Conservation (phyloP, 2,329 filamentous ascomycete genomes). For the Helicocarpus griseus region DNA sequence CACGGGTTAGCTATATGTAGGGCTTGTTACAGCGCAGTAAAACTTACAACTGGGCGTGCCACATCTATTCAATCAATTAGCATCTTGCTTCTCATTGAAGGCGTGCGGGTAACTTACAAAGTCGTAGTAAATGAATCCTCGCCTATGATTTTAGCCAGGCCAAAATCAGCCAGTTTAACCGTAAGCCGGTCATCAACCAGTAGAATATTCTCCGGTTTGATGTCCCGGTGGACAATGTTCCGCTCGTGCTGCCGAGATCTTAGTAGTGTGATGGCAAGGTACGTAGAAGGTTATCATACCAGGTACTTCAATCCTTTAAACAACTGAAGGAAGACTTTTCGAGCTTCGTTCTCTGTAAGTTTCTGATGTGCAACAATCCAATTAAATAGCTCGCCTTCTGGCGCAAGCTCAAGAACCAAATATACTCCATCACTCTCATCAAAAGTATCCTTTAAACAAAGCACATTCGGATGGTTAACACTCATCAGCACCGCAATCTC, state of each 20-base stretch:
- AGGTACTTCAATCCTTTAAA: slow-evolving; percentile 93
- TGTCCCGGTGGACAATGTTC: slow-evolving; percentile 93
- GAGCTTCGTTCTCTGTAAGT: slow-evolving; percentile 70
- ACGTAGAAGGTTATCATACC: slow-evolving; percentile 45
- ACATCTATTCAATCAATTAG: slow-evolving; percentile 39
- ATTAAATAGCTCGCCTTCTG: slow-evolving; percentile 93
- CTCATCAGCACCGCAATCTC: slow-evolving; percentile 95
- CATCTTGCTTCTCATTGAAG: slow-evolving; percentile 10
- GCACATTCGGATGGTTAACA: slow-evolving; percentile 86
- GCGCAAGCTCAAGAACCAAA: slow-evolving; percentile 77
- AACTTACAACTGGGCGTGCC: slow-evolving; percentile 78
- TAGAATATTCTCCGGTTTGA: slow-evolving; percentile 95
- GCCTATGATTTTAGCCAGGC: slow-evolving; percentile 94
- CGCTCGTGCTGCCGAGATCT: slow-evolving; percentile 89
- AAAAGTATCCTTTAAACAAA: slow-evolving; percentile 92
- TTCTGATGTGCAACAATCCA: slow-evolving; percentile 87
- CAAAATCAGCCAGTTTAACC: slow-evolving; percentile 92
- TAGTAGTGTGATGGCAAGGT: too few species aligned
- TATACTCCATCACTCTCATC: slow-evolving; percentile 87
- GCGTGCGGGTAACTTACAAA: slow-evolving; percentile 43
- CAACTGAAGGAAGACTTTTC: slow-evolving; percentile 80
- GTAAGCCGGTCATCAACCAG: slow-evolving; percentile 74
- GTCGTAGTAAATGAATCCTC: slow-evolving; percentile 98
- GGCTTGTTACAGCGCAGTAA: neutral
- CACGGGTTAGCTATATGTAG: neutral